Conservation (phyloP, 306 rosid species). For the Bauhinia variegata region DNA sequence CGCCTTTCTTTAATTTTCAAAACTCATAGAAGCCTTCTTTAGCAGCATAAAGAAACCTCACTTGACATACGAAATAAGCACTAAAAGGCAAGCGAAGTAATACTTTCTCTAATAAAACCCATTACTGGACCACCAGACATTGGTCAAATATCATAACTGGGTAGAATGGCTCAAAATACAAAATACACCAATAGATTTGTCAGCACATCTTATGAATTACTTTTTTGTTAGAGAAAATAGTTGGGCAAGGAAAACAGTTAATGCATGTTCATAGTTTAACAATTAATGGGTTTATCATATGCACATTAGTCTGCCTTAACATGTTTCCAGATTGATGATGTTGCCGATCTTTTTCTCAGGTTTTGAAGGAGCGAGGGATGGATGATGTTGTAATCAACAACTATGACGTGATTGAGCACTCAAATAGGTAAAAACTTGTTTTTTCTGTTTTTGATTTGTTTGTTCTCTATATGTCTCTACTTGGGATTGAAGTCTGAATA, state of each 20-base stretch:
- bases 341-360: slow-evolving; percentile 54
- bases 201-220: background rate
- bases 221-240: background rate
- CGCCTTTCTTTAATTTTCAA: too few species aligned
- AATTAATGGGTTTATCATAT: background rate
- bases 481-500: slow-evolving; percentile 24
- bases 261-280: background rate
- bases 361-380: slow-evolving; percentile 90
- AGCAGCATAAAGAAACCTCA: too few species aligned
- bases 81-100: too few species aligned
- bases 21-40: too few species aligned
- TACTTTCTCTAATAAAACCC: too few species aligned
- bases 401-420: slow-evolving; percentile 59
- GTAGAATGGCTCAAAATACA: too few species aligned
- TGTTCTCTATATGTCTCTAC: slow-evolving; percentile 18
- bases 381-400: slow-evolving; percentile 60
- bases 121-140: too few species aligned
- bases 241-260: too few species aligned
- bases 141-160: too few species aligned
- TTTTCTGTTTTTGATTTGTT: background rate
- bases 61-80: too few species aligned
- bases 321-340: slow-evolving; percentile 27
- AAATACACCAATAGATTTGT: too few species aligned
- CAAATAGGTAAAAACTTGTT: slow-evolving; percentile 59
- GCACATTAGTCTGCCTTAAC: slow-evolving; percentile 13